Evolutionary conservation across 805 yeast species (phyloP).

Genomic region (Kazachstania africana): DNA sequence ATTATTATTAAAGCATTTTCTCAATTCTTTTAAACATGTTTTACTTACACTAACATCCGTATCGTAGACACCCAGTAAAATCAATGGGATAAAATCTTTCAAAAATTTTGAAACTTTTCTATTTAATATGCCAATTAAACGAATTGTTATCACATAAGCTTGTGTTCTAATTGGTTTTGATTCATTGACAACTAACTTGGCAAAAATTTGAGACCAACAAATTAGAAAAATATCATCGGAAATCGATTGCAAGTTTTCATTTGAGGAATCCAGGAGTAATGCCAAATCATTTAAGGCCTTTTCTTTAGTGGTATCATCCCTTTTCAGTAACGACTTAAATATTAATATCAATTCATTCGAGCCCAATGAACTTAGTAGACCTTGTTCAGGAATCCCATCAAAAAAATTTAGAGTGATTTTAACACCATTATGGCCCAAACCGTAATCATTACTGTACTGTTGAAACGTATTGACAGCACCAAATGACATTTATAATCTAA

Average conservation of each 20-base stretch:
- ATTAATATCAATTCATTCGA: constrained; percentile 36
- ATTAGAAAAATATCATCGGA: constrained; percentile 45
- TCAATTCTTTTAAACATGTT: constrained; percentile 36
- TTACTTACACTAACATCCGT: constrained; percentile 49
- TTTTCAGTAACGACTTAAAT: constrained; percentile 68
- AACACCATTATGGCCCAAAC: constrained; percentile 32
- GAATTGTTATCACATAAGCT: constrained; percentile 56
- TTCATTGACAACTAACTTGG: constrained; percentile 64
- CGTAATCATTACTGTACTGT: constrained; percentile 17
- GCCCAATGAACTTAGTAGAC: constrained; percentile 33
- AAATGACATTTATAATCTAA: constrained; percentile 23
- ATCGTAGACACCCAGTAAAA: constrained; percentile 66
- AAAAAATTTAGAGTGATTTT: constrained; percentile 64
- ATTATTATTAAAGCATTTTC: constrained; percentile 43
- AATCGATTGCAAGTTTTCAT: constrained; percentile 9
- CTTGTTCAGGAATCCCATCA: constrained; percentile 68
- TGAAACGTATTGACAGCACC: constrained; percentile 20
- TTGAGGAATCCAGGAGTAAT: constrained; percentile 20
- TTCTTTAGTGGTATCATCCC: constrained; percentile 77
- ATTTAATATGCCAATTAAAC: constrained; percentile 36
- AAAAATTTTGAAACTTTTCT: constrained; percentile 54
- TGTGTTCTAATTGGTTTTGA: constrained; percentile 50
- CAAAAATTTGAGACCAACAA: constrained; percentile 71
- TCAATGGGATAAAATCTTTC: constrained; percentile 58
- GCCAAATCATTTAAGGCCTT: constrained; percentile 55